Evolutionary conservation across 805 yeast genomes (phyloP), one percentile per base, ranked within the genome.

Genomic region (Metschnikowia sp.): DNA sequence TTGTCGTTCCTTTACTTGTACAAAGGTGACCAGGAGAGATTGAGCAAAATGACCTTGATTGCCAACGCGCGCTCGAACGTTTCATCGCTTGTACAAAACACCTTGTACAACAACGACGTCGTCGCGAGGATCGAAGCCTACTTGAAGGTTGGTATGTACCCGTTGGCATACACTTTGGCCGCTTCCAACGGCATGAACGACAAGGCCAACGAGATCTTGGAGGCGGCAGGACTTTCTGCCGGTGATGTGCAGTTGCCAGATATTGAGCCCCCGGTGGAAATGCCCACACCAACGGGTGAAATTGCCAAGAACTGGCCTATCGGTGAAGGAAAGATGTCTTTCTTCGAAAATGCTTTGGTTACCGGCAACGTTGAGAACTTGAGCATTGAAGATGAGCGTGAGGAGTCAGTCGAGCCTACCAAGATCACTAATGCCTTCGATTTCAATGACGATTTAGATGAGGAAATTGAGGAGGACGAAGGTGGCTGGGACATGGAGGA

Each of bases 121-220:
- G 84, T 84, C 59, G 81, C 84, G 62, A 82, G 97, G 64, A 80
- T 91, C 35, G 75, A 79, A 56, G 80, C 86, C 11, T 83, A 87
- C 56, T 78, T 85, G 42, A 82, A 85, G 56, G 83, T 86, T 42
- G 97, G 97, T 35, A 76, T 91, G 68, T 71, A 78, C 42, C 90
- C 98, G 7, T 78, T 95, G 59, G 99, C 98, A 2, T 95, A 91
- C 65, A 87, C 97, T 10, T 78, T 90, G 52, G 97, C 99, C 19
- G 88, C 86, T 65, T 75, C 94, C 29, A 87, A 84, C 57, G 97
- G 96, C 3, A 77, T 90, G 53, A 80, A 76, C 35, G 90, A 82
- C 29, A 71, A 84, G 46, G 97, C 96, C 26, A 79, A 81, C 40
- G 77, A 81, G 45, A 85, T 88, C 48, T 70, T 89, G 55, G 79